Base-by-base conservation (phyloP, 768 basidiomycete species). In the Hericium alpestre region DNA sequence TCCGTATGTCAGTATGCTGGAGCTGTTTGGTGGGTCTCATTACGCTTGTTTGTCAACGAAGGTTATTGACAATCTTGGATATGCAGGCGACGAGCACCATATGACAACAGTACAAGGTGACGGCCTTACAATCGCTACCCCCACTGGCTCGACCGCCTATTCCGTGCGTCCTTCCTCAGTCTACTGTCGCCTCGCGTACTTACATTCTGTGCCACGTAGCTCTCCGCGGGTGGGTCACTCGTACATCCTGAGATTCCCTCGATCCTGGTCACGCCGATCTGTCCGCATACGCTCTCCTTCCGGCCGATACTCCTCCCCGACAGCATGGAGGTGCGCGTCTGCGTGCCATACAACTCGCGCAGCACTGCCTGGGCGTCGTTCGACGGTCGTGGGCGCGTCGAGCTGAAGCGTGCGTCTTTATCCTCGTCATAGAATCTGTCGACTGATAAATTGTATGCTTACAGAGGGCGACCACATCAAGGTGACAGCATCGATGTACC, bases 321-420 rank as follows among this genome's bases (percentile, higher is more conserved):
- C 67, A 94, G 88, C 66, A 97, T 98, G 93, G 95, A 98, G 66
- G 78, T 99, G 40, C 84, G 96, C 4, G 91, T 99, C 38, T 97
- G 95, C 64, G 96, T 99, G n/a, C 96, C 96, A 9, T 98, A 92
- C 75, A 97, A 98, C 70, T 96, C 93, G 22, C 78, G 96, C 48
- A 95, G 93, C 65, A 99, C 95, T 0, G 96, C 96, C 8, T 99
- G 96, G 96, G 96, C 90, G 9, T 94, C 92, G 20, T 99, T 99
- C 68, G 96, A 99, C 66, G 96, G 96, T 20, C 84, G 96, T 48
- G 96, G 96, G 1, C 81, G 96, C 38, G 89, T 99, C 12, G 96
- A 99, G 72, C 76, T 98, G 22, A 90, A 90, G 71, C 96, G 95
- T 95, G 66, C 66, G 91, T 77, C 4, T 57, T 53, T 13, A 25